These are phyloP conservation scores for Lablab purpureus DNA, from an alignment of 306 rosid genomes.

Conservation along the genomic window DNA sequence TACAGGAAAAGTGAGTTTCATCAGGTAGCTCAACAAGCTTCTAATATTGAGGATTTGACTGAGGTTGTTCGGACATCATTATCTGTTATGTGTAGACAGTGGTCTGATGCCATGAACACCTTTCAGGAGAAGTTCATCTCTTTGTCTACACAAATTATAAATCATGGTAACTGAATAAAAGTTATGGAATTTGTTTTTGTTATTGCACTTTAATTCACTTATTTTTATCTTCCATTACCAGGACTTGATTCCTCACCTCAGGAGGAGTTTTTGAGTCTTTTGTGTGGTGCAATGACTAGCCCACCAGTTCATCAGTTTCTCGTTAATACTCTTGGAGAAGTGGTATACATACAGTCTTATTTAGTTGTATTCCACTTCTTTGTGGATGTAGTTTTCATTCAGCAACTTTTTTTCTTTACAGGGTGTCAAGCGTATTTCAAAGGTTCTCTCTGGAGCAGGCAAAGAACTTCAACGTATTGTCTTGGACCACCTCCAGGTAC, in stretches of 20 bases:
- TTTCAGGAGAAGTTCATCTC: conserved; percentile 88
- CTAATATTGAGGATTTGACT: conserved; percentile 83
- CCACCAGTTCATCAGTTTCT: conserved; percentile 95
- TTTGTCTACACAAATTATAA: conserved; percentile 71
- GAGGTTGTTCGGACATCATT: conserved; percentile 88
- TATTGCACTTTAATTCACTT: conserved; percentile 37
- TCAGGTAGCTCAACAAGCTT: conserved; percentile 98
- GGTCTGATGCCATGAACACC: conserved; percentile 95
- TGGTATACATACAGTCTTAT: conserved; percentile 56
- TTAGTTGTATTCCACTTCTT: conserved; percentile 42
- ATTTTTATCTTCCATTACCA: conserved; percentile 49
- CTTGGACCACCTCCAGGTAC: conserved; percentile 95
- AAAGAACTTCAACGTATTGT: conserved; percentile 92
- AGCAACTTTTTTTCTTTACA: conserved; percentile 49
- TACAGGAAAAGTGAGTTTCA: conserved; percentile 90
- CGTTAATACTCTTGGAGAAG: conserved; percentile 91
- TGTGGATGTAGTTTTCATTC: conserved; percentile 43
- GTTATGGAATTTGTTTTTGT: conserved; percentile 35
- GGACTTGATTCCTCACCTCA: conserved; percentile 88
- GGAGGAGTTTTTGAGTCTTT: conserved; percentile 91
- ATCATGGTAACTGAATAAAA: conserved; percentile 68
- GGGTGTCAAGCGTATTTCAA: conserved; percentile 94
- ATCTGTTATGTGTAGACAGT: conserved; percentile 90
- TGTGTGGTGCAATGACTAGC: conserved; percentile 98
- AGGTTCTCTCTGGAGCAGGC: conserved; percentile 88